Percentiles rank a stretch among this genome's conserved stretches.
phyloP scores from a whole-genome alignment of 140 eudicot species.

The Flaveria floridana region DNA sequence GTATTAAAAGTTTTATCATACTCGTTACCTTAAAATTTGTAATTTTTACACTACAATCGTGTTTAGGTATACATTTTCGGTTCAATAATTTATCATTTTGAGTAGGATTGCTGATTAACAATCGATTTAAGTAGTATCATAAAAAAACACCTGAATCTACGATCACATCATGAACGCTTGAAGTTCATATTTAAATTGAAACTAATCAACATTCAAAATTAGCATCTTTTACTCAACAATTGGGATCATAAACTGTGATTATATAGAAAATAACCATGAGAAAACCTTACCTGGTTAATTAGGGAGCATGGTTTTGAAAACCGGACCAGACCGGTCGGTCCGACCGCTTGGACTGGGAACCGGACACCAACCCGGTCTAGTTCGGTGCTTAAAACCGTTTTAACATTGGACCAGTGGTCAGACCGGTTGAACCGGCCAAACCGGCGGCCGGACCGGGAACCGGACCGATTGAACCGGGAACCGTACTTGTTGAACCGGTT shows the following conservation, averaged over 20 bases:
- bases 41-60: background rate
- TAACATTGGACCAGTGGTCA: no score
- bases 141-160: constrained; percentile 1
- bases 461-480: no score
- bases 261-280: background rate
- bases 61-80: background rate
- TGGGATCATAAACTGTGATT: background rate
- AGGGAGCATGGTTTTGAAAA: background rate
- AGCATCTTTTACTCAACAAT: background rate
- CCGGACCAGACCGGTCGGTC: no score
- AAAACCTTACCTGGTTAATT: constrained; percentile 27
- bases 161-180: background rate
- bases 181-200: background rate
- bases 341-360: no score
- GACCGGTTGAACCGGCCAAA: no score
- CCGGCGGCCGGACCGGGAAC: no score
- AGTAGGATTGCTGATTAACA: background rate
- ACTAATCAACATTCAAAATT: background rate
- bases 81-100: background rate
- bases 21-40: no score
- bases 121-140: background rate
- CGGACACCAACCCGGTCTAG: no score
- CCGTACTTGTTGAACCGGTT: no score
- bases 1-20: no score
- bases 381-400: no score